These are phyloP conservation scores for Leccinum angustisporum DNA, from an alignment of 1,284 basidiomycete genomes.

Conservation along the genomic window DNA sequence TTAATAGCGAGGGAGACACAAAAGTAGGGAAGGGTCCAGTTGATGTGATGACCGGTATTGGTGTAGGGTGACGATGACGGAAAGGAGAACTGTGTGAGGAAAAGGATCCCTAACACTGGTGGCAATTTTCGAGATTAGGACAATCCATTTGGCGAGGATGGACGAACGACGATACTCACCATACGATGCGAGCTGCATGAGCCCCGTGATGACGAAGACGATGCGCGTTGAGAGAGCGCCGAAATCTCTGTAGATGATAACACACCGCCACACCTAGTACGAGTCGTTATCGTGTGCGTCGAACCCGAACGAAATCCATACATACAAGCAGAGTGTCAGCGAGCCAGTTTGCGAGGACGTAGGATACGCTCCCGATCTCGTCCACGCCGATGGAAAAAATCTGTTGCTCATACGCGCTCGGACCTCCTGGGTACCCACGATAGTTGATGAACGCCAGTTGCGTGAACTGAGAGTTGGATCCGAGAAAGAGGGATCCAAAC, in stretches of 20 bases:
- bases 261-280: conserved; percentile 35
- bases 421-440: conserved; percentile 35
- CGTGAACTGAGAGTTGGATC: conserved; percentile 29
- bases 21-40: conserved; percentile 33
- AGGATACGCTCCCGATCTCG: conserved; percentile 27
- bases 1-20: conserved; percentile 27
- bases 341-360: conserved; percentile 32
- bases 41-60: conserved; percentile 13
- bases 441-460: conserved; percentile 36
- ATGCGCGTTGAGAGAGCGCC: conserved; percentile 9
- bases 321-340: conserved; percentile 34
- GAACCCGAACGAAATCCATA: conserved; percentile 6
- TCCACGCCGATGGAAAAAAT: conserved; percentile 27
- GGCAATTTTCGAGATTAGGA: not conserved
- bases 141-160: not conserved
- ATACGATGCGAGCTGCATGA: conserved; percentile 31
- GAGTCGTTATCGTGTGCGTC: not conserved
- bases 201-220: conserved; percentile 18
- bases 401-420: conserved; percentile 20
- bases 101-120: conserved; percentile 27
- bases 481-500: conserved; percentile 32
- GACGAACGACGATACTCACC: conserved; percentile 10
- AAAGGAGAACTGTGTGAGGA: conserved; percentile 29
- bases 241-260: conserved; percentile 30
- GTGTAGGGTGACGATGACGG: conserved; percentile 29